phyloP scores from a whole-genome alignment of 78 protist genomes.

The Planoprotostelium fungivorum region DNA sequence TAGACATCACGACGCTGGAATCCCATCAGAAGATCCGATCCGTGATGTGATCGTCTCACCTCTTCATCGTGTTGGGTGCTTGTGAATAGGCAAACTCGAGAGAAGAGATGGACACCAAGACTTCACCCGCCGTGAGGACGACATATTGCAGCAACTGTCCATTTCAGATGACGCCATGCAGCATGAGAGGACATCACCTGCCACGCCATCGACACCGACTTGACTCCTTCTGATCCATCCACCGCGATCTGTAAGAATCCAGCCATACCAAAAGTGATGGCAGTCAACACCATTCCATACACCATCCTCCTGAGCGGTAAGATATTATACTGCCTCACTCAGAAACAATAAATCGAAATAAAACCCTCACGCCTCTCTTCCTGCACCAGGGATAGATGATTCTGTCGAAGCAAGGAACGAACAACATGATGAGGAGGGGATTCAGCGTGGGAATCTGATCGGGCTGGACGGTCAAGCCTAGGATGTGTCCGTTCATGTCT shows the following conservation, averaged over 20 bases:
- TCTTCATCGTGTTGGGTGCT: slow-evolving; percentile 73
- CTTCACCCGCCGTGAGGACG: slow-evolving; percentile 51
- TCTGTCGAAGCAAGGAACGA: slow-evolving; percentile 57
- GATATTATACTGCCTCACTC: slow-evolving; percentile 5
- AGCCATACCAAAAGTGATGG: slow-evolving; percentile 39
- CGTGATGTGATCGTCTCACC: not conserved
- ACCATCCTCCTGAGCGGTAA: slow-evolving; percentile 50
- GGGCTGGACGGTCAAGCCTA: slow-evolving; percentile 16
- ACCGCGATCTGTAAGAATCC: slow-evolving; percentile 51
- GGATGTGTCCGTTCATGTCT: slow-evolving; percentile 22
- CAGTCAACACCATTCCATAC: slow-evolving; percentile 59
- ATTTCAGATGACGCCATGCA: not conserved
- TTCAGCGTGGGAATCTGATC: slow-evolving; percentile 69
- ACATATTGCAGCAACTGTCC: slow-evolving; percentile 55
- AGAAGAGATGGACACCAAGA: slow-evolving; percentile 61
- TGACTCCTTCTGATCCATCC: slow-evolving; percentile 1
- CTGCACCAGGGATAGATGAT: slow-evolving; percentile 38
- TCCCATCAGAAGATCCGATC: not conserved
- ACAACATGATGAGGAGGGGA: slow-evolving; percentile 46
- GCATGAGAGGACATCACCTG: not conserved
- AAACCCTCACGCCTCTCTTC: slow-evolving; percentile 7
- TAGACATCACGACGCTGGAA: slow-evolving; percentile 20
- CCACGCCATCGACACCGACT: not conserved
- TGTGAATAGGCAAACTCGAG: slow-evolving; percentile 75
- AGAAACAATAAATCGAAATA: slow-evolving; percentile 3